phyloP scores from a whole-genome alignment of 192 early-diverging fungal genomes.

The Chytriomyces sp. region DNA sequence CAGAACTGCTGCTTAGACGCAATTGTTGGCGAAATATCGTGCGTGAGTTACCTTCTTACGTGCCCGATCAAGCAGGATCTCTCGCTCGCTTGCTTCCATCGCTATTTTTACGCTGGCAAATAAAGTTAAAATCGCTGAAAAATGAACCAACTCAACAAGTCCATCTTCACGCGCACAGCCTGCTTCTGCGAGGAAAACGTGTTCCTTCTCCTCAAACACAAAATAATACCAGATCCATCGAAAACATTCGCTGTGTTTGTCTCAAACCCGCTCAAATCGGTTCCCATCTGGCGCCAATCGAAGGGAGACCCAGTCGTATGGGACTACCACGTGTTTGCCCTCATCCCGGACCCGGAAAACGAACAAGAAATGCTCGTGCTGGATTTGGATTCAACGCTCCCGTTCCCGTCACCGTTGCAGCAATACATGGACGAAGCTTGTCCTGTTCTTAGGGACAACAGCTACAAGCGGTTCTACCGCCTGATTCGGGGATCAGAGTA shows the following conservation, averaged over 20 bases:
- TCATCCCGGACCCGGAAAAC: background rate
- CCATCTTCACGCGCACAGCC: conserved; percentile 14
- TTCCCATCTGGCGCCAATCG: conserved; percentile 20
- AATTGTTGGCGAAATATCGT: no score
- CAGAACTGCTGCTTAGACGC: no score
- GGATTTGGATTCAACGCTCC: conserved; percentile 22
- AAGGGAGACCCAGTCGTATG: conserved; percentile 21
- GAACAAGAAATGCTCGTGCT: background rate
- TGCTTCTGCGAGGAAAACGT: conserved; percentile 28
- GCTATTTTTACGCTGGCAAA: no score
- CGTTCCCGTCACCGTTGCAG: background rate
- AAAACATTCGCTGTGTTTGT: conserved; percentile 8
- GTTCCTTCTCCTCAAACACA: conserved; percentile 9
- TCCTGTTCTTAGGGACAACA: background rate
- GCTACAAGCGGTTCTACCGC: background rate
- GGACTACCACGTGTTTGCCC: conserved; percentile 29
- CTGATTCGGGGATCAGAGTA: background rate
- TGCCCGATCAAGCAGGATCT: background rate
- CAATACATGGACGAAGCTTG: background rate
- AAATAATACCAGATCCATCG: background rate
- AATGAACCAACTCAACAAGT: background rate
- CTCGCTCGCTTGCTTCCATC: no score
- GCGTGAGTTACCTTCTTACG: background rate
- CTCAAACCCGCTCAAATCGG: conserved; percentile 11
- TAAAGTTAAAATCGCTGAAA: background rate